phyloP scores from a whole-genome alignment of 2,329 filamentous ascomycete species.

The Ciborinia camelliae region DNA sequence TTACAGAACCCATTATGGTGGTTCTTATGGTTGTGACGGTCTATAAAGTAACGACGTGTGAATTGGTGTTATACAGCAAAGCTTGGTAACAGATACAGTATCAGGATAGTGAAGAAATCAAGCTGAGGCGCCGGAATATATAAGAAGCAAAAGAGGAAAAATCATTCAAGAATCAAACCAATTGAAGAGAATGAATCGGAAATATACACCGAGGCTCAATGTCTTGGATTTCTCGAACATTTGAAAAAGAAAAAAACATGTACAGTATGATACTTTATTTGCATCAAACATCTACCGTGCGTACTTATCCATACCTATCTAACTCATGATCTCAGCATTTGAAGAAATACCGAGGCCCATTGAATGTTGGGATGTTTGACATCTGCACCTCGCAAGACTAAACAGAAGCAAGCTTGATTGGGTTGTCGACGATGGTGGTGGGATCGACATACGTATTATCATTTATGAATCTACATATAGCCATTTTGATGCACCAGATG shows the following conservation, averaged over 20 bases:
- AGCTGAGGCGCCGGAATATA: not conserved
- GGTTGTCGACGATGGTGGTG: not conserved
- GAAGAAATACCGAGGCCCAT: not conserved
- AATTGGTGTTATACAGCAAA: not conserved
- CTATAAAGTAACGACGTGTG: not conserved
- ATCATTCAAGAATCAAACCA: not conserved
- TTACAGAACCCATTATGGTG: slow-evolving; percentile 23
- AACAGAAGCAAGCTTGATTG: not conserved
- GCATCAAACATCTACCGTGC: not conserved
- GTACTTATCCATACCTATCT: not conserved
- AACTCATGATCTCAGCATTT: not conserved
- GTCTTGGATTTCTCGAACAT: not conserved
- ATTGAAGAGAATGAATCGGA: not conserved
- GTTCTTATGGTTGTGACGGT: not conserved
- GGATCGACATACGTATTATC: not conserved
- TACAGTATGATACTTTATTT: not conserved
- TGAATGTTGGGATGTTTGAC: not conserved
- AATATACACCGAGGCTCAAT: not conserved
- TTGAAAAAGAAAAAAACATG: not conserved
- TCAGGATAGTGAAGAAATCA: not conserved
- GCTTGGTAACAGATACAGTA: not conserved
- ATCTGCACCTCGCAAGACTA: not conserved
- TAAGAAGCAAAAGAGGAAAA: not conserved
- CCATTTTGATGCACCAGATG: not conserved
- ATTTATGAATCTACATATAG: too few relatives aligned